These are phyloP conservation scores for Neonectria neomacrospora DNA, from an alignment of 2,329 filamentous ascomycete species.

Conservation along the genomic window DNA sequence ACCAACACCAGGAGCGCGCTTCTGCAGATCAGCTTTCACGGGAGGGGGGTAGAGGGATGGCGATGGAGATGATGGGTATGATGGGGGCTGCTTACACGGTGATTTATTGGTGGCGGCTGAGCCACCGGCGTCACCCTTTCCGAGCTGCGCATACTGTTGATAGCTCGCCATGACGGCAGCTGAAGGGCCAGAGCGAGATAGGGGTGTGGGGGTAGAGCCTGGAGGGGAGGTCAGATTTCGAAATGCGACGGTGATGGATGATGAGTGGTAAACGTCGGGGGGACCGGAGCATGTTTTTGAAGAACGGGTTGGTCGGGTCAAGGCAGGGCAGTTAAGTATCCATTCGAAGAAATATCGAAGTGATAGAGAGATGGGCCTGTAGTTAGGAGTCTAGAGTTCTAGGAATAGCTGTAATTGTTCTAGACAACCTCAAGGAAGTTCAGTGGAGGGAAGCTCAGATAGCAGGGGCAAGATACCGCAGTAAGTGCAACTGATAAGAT, in stretches of 20 bases:
- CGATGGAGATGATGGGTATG: conserved; percentile 29
- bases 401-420: conserved; percentile 4
- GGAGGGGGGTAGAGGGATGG: conserved; percentile 17
- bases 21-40: conserved; percentile 42
- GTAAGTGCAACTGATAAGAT: background rate
- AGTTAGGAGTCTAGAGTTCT: background rate
- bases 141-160: conserved; percentile 44
- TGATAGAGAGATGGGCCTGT: background rate
- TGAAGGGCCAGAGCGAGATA: conserved; percentile 14
- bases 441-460: too few relatives aligned
- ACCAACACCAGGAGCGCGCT: conserved; percentile 24
- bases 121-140: conserved; percentile 37
- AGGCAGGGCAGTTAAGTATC: background rate
- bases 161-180: conserved; percentile 43
- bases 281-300: background rate
- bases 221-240: conserved; percentile 19
- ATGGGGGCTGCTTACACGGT: conserved; percentile 35
- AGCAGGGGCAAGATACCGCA: background rate
- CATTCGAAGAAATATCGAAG: background rate
- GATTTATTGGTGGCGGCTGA: conserved; percentile 38
- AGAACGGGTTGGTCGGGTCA: background rate
- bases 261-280: background rate
- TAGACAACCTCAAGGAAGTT: conserved; percentile 3
- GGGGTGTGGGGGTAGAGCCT: conserved; percentile 19
- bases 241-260: background rate